A percentile compares a stretch with the other conserved stretches of the same genome.
These are phyloP conservation scores for Phytopythium litorale DNA, from an alignment of 352 stramenopile species.

Conservation along the genomic window DNA sequence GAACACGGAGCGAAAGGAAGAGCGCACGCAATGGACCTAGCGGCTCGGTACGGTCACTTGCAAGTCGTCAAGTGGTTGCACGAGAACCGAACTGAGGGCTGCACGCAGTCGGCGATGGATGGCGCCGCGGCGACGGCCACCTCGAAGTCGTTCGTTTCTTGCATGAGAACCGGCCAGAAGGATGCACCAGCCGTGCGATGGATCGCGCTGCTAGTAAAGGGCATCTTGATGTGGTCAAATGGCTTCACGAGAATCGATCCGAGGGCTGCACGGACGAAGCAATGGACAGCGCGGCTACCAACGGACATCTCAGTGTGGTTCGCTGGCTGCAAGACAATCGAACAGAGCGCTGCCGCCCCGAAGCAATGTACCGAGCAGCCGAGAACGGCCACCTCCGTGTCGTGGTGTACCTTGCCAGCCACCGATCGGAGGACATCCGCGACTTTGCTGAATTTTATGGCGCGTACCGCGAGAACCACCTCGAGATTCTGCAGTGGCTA, in stretches of 20 bases:
- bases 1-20: neutral
- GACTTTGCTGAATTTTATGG: neutral
- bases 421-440: neutral
- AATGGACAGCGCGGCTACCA: neutral
- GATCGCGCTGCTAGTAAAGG: neutral
- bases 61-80: neutral
- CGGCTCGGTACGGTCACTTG: neutral
- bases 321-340: neutral
- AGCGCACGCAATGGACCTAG: neutral
- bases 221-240: neutral
- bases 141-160: neutral
- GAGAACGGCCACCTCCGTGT: neutral
- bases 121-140: neutral
- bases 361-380: neutral
- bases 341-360: neutral
- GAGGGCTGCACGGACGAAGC: neutral
- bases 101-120: neutral
- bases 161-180: neutral
- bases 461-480: neutral
- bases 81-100: neutral
- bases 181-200: neutral
- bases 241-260: neutral
- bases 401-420: neutral
- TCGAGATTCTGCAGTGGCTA: neutral
- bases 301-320: neutral